These are phyloP conservation scores for Trypanosoma lewisi DNA, from an alignment of 208 protist genomes.

Conservation along the genomic window DNA sequence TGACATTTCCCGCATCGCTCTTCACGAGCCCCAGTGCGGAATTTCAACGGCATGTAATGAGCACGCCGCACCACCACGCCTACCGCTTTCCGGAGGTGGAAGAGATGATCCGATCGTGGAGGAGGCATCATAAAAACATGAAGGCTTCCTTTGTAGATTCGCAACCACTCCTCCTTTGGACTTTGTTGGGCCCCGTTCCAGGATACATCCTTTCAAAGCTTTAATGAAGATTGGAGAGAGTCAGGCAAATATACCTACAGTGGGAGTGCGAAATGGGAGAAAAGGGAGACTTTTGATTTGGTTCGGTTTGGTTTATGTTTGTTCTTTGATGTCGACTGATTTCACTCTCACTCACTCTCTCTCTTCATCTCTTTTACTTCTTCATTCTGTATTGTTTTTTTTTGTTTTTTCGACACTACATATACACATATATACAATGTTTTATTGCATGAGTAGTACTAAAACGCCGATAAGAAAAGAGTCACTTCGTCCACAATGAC, in stretches of 20 bases:
- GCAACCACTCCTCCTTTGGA: slow-evolving; percentile 16
- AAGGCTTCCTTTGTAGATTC: slow-evolving; percentile 1
- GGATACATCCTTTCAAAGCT: slow-evolving; percentile 24
- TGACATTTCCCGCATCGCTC: slow-evolving; percentile 5
- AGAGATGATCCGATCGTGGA: slow-evolving; percentile 7
- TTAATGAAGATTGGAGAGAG: not conserved
- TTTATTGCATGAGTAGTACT: not conserved
- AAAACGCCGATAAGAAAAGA: not conserved
- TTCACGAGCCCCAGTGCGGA: slow-evolving; percentile 18
- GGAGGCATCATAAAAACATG: not conserved
- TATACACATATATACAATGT: too few relatives aligned
- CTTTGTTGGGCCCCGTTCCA: slow-evolving; percentile 20
- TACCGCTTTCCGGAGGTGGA: slow-evolving; percentile 24
- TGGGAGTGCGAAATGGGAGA: not conserved
- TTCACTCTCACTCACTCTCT: too few relatives aligned
- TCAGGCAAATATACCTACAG: not conserved
- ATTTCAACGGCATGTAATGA: slow-evolving; percentile 19
- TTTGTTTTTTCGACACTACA: slow-evolving; percentile 4
- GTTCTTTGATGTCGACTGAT: not conserved
- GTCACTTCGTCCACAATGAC: slow-evolving; percentile 47
- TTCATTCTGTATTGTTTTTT: slow-evolving; percentile 5
- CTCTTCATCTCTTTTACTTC: not conserved
- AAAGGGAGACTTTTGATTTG: not conserved
- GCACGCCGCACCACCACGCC: slow-evolving; percentile 5
- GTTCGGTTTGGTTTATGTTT: slow-evolving; percentile 8